Conservation (phyloP, 768 basidiomycete species). For the Mrakia gelida region DNA sequence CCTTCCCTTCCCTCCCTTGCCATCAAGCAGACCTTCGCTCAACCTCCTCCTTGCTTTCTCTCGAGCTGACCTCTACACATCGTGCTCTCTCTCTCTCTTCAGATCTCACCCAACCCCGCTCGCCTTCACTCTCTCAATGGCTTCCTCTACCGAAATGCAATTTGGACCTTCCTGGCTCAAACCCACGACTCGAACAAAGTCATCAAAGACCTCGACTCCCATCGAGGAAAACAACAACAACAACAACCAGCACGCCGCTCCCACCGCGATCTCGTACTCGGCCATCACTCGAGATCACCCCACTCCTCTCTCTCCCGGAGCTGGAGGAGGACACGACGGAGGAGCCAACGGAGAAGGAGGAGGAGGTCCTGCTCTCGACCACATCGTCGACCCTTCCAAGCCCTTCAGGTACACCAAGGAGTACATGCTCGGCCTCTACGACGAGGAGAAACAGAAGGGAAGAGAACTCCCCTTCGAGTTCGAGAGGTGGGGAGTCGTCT, state of each 20-base stretch:
- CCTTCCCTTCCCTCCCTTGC: background rate
- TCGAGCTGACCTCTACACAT: background rate
- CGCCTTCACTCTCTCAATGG: background rate
- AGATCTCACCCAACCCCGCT: background rate
- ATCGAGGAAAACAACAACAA: background rate
- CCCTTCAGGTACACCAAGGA: conserved; percentile 69
- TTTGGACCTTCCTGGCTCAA: conserved; percentile 33
- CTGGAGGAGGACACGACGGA: background rate
- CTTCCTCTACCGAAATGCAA: conserved; percentile 28
- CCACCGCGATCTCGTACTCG: conserved; percentile 27
- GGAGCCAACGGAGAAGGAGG: background rate
- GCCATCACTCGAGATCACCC: conserved; percentile 24
- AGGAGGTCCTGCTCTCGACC: conserved; percentile 7
- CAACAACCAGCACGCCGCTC: conserved; percentile 2
- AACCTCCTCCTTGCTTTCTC: background rate
- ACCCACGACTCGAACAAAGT: conserved; percentile 22
- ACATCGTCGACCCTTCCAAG: conserved; percentile 25
- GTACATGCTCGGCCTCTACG: conserved; percentile 76
- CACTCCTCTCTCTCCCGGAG: background rate
- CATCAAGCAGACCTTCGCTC: background rate
- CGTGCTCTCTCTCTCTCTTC: background rate
- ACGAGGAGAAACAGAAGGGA: conserved; percentile 63
- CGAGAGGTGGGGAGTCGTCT: conserved; percentile 83
- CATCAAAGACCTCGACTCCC: background rate
- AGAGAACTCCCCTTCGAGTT: conserved; percentile 76